Percentiles rank a stretch among this genome's conserved stretches.
phyloP scores from a whole-genome alignment of 164 flowering plant species.

The Liriodendron chinense region DNA sequence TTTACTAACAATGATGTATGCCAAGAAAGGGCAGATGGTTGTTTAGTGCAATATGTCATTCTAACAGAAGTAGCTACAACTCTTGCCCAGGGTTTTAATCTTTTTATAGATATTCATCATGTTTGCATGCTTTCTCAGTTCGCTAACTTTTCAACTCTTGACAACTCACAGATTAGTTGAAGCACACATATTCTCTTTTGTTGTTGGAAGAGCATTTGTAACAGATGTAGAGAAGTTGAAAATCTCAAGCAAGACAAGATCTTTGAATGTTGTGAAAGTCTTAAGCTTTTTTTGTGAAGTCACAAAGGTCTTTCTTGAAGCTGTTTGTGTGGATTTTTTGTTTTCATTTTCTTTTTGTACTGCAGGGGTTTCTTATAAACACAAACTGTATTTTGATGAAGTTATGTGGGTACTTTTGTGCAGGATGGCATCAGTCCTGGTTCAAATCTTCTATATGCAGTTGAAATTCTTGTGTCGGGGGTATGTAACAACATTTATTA shows the following conservation, averaged over 20 bases:
- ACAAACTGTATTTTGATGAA: background rate
- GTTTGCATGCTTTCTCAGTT: slow-evolving; percentile 8
- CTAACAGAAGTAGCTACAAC: no score
- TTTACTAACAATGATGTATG: no score
- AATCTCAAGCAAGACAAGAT: slow-evolving; percentile 78
- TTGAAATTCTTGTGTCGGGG: slow-evolving; percentile 93
- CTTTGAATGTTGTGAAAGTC: slow-evolving; percentile 61
- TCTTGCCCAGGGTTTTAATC: no score
- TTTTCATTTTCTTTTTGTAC: background rate
- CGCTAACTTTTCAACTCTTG: slow-evolving; percentile 18
- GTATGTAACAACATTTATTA: slow-evolving; percentile 34
- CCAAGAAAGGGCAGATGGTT: no score
- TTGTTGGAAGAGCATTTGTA: slow-evolving; percentile 99
- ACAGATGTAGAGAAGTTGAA: slow-evolving; percentile 96
- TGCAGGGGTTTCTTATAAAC: background rate
- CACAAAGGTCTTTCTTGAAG: slow-evolving; percentile 50
- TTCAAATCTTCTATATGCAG: slow-evolving; percentile 76
- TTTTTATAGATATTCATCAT: background rate
- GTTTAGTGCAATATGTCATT: no score
- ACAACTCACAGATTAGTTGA: slow-evolving; percentile 81
- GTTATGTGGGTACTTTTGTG: slow-evolving; percentile 19
- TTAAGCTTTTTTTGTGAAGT: slow-evolving; percentile 71
- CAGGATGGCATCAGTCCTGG: slow-evolving; percentile 92
- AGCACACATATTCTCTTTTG: slow-evolving; percentile 97
- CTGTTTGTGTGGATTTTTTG: background rate